Percentiles rank a stretch among this genome's conserved stretches.
Evolutionary conservation across 805 yeast genomes (phyloP).

Genomic region (Candida tibetensis): DNA sequence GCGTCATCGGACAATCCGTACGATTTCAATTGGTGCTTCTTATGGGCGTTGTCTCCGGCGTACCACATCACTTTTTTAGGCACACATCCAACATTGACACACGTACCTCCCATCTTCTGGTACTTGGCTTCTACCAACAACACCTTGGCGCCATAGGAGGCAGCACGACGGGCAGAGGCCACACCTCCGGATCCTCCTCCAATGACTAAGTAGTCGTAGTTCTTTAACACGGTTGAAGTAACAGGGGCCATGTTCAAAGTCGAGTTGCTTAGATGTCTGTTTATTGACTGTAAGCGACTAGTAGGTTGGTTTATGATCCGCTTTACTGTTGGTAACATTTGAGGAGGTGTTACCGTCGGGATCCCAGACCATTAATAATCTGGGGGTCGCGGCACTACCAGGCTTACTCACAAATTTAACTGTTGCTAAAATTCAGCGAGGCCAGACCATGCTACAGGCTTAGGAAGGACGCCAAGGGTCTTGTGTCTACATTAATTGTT

Average conservation of each 20-base stretch:
- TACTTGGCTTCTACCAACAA: constrained; percentile 75
- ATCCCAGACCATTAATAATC: constrained; percentile 3
- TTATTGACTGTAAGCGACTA: constrained; percentile 22
- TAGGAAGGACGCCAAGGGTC: too few species aligned
- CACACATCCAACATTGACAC: constrained; percentile 99
- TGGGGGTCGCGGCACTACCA: too few species aligned
- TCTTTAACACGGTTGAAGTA: constrained; percentile 32
- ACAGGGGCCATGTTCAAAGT: constrained; percentile 52
- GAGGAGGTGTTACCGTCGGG: background rate
- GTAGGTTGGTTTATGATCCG: constrained; percentile 12
- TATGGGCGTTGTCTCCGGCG: constrained; percentile 85
- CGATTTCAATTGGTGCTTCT: constrained; percentile 68
- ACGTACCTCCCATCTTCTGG: constrained; percentile 84
- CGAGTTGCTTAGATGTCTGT: constrained; percentile 16
- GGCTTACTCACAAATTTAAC: constrained; percentile 1
- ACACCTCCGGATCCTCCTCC: constrained; percentile 99
- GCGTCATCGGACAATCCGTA: constrained; percentile 73
- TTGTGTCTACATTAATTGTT: too few species aligned
- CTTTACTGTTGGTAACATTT: constrained; percentile 5
- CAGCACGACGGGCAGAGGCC: constrained; percentile 97
- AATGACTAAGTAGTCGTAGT: constrained; percentile 88
- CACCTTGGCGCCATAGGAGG: constrained; percentile 86
- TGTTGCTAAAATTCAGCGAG: too few species aligned
- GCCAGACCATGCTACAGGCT: too few species aligned
- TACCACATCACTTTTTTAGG: constrained; percentile 99